Percentiles rank a stretch among this genome's conserved stretches.
phyloP scores from a whole-genome alignment of 495 filamentous ascomycete genomes.

The Penicillium bialowiezense region DNA sequence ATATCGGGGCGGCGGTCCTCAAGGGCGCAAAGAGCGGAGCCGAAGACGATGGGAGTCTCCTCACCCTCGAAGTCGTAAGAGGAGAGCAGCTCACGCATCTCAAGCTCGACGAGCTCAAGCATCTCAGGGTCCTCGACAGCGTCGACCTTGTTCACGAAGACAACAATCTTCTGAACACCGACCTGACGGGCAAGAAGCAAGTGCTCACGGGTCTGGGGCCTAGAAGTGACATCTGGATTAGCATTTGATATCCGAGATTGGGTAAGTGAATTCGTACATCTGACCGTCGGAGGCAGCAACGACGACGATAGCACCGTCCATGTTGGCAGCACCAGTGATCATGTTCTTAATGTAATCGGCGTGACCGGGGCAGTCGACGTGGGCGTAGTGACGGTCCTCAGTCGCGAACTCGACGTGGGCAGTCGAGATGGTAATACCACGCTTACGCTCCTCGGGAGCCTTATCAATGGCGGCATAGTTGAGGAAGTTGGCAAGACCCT shows the following conservation, averaged over 20 bases:
- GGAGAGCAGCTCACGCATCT: slow-evolving; percentile 94
- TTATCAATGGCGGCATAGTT: slow-evolving; percentile 98
- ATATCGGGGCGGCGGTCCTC: slow-evolving; percentile 85
- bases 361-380: slow-evolving; percentile 99
- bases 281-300: slow-evolving; percentile 98
- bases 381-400: slow-evolving; percentile 89
- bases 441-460: slow-evolving; percentile 97
- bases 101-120: slow-evolving; percentile 99
- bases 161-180: slow-evolving; percentile 94
- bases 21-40: slow-evolving; percentile 94
- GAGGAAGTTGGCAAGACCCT: slow-evolving; percentile 89
- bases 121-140: slow-evolving; percentile 95
- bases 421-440: slow-evolving; percentile 98
- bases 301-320: slow-evolving; percentile 98
- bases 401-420: slow-evolving; percentile 98
- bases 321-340: slow-evolving; percentile 96
- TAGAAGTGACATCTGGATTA: slow-evolving; percentile 31
- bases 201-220: slow-evolving; percentile 98
- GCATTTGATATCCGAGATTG: background rate
- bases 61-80: slow-evolving; percentile 97
- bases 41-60: slow-evolving; percentile 92
- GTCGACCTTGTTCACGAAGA: slow-evolving; percentile 99
- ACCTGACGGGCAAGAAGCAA: slow-evolving; percentile 96
- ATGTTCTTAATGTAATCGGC: slow-evolving; percentile 99
- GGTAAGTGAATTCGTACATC: slow-evolving; percentile 58